A percentile compares a stretch with the other conserved stretches of the same genome.
Evolutionary conservation across 2,329 filamentous ascomycete species (phyloP).

Genomic region (Sporothrix brasiliensis): DNA sequence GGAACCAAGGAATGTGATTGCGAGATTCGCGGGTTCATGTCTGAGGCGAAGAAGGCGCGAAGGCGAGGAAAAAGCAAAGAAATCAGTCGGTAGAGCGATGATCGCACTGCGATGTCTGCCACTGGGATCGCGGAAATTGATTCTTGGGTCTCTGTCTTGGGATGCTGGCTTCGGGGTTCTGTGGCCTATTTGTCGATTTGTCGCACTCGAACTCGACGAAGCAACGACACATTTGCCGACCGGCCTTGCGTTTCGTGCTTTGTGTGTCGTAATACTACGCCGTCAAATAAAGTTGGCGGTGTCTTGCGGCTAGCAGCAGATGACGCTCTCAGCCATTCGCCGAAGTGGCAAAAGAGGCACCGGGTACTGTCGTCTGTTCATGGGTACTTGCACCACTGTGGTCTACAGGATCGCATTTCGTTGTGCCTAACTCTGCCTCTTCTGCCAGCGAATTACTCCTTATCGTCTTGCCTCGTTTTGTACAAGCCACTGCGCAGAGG

Average conservation of each 20-base stretch:
- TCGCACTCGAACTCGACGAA: constrained; percentile 9
- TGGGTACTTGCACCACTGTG: background rate
- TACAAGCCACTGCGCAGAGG: background rate
- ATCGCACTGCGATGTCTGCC: constrained; percentile 11
- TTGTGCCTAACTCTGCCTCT: background rate
- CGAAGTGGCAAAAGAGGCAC: constrained; percentile 16
- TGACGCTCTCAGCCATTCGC: constrained; percentile 25
- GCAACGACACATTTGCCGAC: no score
- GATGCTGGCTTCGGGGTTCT: background rate
- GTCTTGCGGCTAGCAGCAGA: constrained; percentile 17
- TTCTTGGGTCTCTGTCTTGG: background rate
- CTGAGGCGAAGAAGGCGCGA: constrained; percentile 2
- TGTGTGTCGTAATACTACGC: constrained; percentile 6
- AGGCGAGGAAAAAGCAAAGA: constrained; percentile 21
- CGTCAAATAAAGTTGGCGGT: constrained; percentile 23
- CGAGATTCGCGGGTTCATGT: constrained; percentile 20
- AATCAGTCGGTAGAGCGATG: constrained; percentile 26
- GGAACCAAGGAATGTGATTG: constrained; percentile 24
- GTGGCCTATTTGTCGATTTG: background rate
- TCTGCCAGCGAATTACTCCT: background rate
- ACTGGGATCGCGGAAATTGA: background rate
- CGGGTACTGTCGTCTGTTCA: constrained; percentile 2
- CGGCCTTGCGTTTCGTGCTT: background rate
- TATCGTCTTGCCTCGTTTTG: background rate
- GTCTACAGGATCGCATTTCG: background rate